These are phyloP conservation scores for Annulohypoxylon maeteangense DNA, from an alignment of 495 filamentous ascomycete species.

Conservation along the genomic window DNA sequence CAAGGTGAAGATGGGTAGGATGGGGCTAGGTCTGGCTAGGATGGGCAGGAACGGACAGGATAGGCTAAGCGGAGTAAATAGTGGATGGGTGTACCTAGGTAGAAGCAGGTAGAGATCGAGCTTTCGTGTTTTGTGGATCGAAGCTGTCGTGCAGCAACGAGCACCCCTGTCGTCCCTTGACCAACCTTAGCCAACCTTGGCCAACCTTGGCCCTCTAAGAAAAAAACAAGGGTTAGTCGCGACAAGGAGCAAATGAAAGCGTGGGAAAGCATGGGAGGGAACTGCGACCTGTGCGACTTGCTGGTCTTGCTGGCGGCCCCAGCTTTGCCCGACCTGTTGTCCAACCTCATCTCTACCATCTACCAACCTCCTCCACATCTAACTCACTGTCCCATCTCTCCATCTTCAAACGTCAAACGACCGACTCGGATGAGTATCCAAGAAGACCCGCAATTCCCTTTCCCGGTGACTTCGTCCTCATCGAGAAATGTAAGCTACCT, in stretches of 20 bases:
- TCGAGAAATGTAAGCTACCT: slow-evolving; percentile 46
- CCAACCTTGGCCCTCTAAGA: slow-evolving; percentile 19
- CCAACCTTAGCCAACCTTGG: slow-evolving; percentile 18
- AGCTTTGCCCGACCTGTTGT: slow-evolving; percentile 41
- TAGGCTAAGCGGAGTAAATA: background rate
- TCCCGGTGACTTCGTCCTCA: slow-evolving; percentile 39
- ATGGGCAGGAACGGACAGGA: background rate
- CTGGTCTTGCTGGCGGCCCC: slow-evolving; percentile 40
- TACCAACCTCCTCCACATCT: slow-evolving; percentile 46
- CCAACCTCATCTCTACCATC: slow-evolving; percentile 39
- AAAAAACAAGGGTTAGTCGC: slow-evolving; percentile 40
- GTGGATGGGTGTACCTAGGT: background rate
- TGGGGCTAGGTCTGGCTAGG: background rate
- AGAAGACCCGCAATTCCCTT: slow-evolving; percentile 41
- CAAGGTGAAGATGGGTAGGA: slow-evolving; percentile 8
- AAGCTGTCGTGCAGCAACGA: slow-evolving; percentile 46
- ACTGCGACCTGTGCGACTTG: slow-evolving; percentile 9
- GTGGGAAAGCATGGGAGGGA: background rate
- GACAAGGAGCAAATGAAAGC: slow-evolving; percentile 31
- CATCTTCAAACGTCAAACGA: slow-evolving; percentile 34
- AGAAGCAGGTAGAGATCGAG: slow-evolving; percentile 30
- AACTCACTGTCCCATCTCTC: slow-evolving; percentile 12
- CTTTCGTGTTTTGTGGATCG: slow-evolving; percentile 34
- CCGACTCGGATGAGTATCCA: slow-evolving; percentile 37
- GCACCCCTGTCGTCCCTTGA: slow-evolving; percentile 8